Base-by-base conservation (phyloP, 176 grass and related monocot genomes). In the Raddia guianensis region DNA sequence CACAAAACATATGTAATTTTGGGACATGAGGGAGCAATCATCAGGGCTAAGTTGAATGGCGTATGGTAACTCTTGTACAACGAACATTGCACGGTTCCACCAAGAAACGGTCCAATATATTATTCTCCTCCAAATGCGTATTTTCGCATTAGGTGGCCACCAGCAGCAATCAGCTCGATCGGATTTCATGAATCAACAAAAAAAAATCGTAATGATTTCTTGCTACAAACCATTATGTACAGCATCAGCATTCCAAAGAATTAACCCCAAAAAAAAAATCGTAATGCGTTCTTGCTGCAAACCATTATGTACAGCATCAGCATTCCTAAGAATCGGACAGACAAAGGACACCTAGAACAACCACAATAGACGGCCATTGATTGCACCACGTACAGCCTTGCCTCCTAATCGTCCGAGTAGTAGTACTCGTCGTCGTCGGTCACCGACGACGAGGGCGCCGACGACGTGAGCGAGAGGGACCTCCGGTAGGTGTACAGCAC, bases 401-500 rank as follows among this genome's bases (percentile, higher is more conserved):
- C 19, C n/a, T 54, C 42, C 60, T 57, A 83, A 57, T 50, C 73
- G 10, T 85, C 68, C 7, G 66, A 71, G 47, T 78, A 79, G 14
- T 85, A 79, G 2, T 79, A 61, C 5, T 63, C 71, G 0, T 57
- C 57, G 6, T 27, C 27, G 70, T 63, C 48, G 56, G 37, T 40
- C 63, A 32, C 19, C 32, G 16, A 82, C 2, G 76, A 76, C 0
- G 76, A 70, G 0, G 82, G 70, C 0, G 74, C 63, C 0, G 72
- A 72, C 12, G 79, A 78, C 8, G 40, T 19, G 7, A 80, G 8
- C 40, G 78, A 82, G 66, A 82, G 72, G 19, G 72, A 77, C 87
- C 82, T 44, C 33, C 66, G 72, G 83, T 82, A 82, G 56, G 0
- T 11, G 83, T 85, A 82, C 10, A 89, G n/a, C 27, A 57, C 18